Conservation (phyloP, 176 grass and related monocot genomes). For the Stipa capillata region DNA sequence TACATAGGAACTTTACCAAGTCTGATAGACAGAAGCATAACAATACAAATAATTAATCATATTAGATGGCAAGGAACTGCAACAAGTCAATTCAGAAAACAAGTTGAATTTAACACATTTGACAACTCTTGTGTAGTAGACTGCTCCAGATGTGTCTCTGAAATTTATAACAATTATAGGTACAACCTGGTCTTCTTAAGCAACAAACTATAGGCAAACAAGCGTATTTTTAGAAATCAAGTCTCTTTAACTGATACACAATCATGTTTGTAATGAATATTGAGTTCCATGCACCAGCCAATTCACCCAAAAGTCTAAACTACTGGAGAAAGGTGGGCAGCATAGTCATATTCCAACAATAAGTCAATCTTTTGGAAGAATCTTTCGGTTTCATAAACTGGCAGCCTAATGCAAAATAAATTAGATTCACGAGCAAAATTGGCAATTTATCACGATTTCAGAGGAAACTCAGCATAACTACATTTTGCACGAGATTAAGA, state of each 20-base stretch:
- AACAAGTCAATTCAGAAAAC: background rate
- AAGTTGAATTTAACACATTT: background rate
- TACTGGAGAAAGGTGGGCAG: no score
- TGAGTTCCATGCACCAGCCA: no score
- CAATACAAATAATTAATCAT: background rate
- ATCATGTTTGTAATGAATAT: no score
- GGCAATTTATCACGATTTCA: no score
- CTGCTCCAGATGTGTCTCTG: background rate
- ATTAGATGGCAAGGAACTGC: background rate
- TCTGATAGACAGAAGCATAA: background rate
- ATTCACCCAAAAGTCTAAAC: no score
- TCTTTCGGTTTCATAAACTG: background rate
- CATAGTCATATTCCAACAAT: no score
- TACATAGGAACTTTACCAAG: background rate
- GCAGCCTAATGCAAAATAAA: no score
- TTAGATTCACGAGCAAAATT: no score
- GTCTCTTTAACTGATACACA: no score
- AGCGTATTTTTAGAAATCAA: background rate
- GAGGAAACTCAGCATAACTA: background rate
- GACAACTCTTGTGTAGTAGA: background rate
- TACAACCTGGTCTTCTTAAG: background rate
- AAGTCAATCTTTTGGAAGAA: no score
- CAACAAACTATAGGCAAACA: background rate
- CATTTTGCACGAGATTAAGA: background rate
- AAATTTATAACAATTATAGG: background rate